Evolutionary conservation across 495 filamentous ascomycete genomes (phyloP), one percentile per base, ranked within the genome.

Genomic region (Penicillium dipodomyicola): DNA sequence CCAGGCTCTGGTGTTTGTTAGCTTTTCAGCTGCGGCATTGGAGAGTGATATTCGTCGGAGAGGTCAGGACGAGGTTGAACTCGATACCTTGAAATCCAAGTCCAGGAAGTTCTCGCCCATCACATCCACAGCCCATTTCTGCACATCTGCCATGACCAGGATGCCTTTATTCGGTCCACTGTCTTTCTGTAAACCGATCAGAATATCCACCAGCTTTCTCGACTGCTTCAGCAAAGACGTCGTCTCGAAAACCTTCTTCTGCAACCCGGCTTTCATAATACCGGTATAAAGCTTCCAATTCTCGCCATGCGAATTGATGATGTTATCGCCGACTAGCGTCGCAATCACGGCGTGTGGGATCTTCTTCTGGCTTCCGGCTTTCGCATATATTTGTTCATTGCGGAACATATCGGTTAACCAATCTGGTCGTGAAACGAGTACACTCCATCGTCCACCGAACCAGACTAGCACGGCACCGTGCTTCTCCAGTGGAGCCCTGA

Each of bases 391-490:
- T 23, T 74, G 62, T 42, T 80, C 76, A 29, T 80, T 67, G n/a
- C 72, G 72, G 56, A 82, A 75, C 42, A 82, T 71, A 42, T 77
- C 68, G 6, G 65, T 64, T 11, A 82, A 54, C 47, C 70, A 76
- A 2, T 65, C 49, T 0, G 79, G 75, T 23, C 62, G 56, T 5
- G 60, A 65, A 1, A 73, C 63, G 1, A 77, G 70, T 7, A 78
- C 54, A 30, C 70, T 76, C 75, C 75, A 78, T 19, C 61, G 64
- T 9, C 72, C 75, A 4, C 63, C 74, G 51, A 74, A 68, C 64
- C 71, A 82, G 45, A 80, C 65, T 39, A 72, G 67, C 5, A 82
- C 77, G 0, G 76, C 77, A 10, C 79, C 79, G 48, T 80, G 64
- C 37, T 62, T 56, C 20, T 65, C 64, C 0, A 69, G 54, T 4